These are phyloP conservation scores for Chionographis japonica DNA, from an alignment of 106 monocot species.

Conservation along the genomic window DNA sequence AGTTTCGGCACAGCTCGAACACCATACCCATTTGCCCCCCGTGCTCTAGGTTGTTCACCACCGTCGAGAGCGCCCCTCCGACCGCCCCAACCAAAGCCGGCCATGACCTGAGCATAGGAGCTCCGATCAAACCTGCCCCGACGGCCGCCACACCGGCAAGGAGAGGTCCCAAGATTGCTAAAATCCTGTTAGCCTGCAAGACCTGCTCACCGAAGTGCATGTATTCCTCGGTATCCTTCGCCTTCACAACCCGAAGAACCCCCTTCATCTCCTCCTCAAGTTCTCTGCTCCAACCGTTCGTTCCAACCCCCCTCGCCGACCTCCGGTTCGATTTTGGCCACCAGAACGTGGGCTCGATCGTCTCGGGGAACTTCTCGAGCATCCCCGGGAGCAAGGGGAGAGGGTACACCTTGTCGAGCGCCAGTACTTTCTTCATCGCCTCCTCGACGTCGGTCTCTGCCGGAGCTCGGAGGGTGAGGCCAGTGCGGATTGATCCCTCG, in stretches of 20 bases:
- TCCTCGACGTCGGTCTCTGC: slow-evolving; percentile 31
- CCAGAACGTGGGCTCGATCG: slow-evolving; percentile 60
- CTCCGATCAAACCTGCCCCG: slow-evolving; percentile 22
- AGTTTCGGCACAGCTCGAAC: slow-evolving; percentile 69
- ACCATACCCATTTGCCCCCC: slow-evolving; percentile 83
- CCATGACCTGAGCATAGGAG: slow-evolving; percentile 16
- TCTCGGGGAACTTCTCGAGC: slow-evolving; percentile 82
- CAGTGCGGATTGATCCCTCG: slow-evolving; percentile 39
- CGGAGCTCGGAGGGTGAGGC: slow-evolving; percentile 4
- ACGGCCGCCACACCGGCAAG: slow-evolving; percentile 48
- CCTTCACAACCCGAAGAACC: slow-evolving; percentile 32
- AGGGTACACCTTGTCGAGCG: slow-evolving; percentile 76
- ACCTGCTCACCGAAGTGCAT: slow-evolving; percentile 28
- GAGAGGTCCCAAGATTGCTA: slow-evolving; percentile 59
- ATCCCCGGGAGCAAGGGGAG: slow-evolving; percentile 60
- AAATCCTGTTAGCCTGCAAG: slow-evolving; percentile 41
- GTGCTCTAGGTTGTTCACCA: slow-evolving; percentile 66
- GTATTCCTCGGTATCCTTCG: slow-evolving; percentile 55
- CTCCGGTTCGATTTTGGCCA: slow-evolving; percentile 38
- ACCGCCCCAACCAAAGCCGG: slow-evolving; percentile 25
- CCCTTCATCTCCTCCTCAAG: slow-evolving; percentile 57
- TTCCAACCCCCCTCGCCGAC: not conserved
- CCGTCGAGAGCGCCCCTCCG: slow-evolving; percentile 55
- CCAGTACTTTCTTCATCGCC: slow-evolving; percentile 52
- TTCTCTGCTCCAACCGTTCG: slow-evolving; percentile 50